Evolutionary conservation across 2,329 filamentous ascomycete genomes (phyloP).

Genomic region (Aspergillus viridinutans): DNA sequence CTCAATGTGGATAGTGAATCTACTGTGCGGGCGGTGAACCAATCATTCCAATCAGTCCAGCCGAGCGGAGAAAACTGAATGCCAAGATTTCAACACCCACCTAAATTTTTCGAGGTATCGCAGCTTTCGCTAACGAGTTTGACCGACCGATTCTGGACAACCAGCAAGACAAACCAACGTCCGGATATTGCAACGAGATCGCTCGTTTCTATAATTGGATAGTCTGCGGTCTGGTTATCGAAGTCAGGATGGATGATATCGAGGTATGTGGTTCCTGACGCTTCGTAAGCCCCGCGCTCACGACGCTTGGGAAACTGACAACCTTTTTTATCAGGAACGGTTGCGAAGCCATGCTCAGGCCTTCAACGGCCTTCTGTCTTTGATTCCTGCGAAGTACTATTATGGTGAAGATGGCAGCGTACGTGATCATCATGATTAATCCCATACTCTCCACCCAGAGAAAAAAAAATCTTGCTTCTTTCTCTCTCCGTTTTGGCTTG

Average conservation of each 20-base stretch:
- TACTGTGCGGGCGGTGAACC: constrained; percentile 20
- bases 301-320: constrained; percentile 18
- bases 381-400: constrained; percentile 88
- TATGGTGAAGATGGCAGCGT: constrained; percentile 82
- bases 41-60: constrained; percentile 5
- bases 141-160: constrained; percentile 13
- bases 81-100: constrained; percentile 38
- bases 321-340: constrained; percentile 39
- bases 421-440: constrained; percentile 41
- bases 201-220: neutral
- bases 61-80: constrained; percentile 29
- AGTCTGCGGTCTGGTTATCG: constrained; percentile 1
- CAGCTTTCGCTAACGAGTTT: constrained; percentile 15
- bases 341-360: constrained; percentile 60
- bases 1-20: neutral
- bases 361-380: constrained; percentile 79
- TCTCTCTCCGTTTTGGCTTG: constrained; percentile 7
- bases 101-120: constrained; percentile 36
- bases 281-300: constrained; percentile 8
- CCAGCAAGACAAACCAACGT: constrained; percentile 10
- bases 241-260: constrained; percentile 34
- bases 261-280: constrained; percentile 29
- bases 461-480: constrained; percentile 2
- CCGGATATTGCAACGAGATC: constrained; percentile 8
- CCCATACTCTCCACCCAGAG: neutral